phyloP scores from a whole-genome alignment of 805 yeast genomes.

The Metahyphopichia silvanorum region DNA sequence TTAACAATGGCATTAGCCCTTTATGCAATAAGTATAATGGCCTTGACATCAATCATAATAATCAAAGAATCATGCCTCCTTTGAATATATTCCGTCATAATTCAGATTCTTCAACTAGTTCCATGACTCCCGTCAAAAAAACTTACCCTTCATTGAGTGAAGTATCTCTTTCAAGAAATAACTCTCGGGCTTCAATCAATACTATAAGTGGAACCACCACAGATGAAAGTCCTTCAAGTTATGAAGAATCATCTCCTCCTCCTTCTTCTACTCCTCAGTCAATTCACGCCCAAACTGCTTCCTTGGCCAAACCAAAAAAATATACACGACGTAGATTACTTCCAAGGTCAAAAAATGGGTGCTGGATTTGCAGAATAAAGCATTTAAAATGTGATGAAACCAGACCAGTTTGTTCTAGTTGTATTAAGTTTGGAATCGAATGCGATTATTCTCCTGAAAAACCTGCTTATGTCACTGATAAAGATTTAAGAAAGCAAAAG shows the following conservation, averaged over 20 bases:
- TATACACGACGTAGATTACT: constrained; percentile 36
- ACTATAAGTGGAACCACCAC: constrained; percentile 3
- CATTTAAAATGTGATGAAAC: constrained; percentile 43
- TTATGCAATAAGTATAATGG: constrained; percentile 17
- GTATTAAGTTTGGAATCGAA: constrained; percentile 36
- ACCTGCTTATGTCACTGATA: constrained; percentile 38
- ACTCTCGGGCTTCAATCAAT: constrained; percentile 1
- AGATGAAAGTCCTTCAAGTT: constrained; percentile 5
- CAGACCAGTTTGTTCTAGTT: constrained; percentile 35
- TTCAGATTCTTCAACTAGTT: constrained; percentile 15
- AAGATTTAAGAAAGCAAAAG: constrained; percentile 29
- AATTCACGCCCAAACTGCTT: background rate
- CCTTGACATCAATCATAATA: constrained; percentile 10
- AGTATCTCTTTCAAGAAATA: constrained; percentile 8
- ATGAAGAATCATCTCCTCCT: constrained; percentile 4
- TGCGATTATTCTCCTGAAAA: constrained; percentile 39
- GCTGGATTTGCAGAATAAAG: constrained; percentile 46
- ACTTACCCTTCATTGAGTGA: constrained; percentile 10
- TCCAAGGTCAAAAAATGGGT: constrained; percentile 41
- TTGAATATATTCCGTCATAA: constrained; percentile 23
- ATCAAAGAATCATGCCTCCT: constrained; percentile 10
- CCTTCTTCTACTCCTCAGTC: constrained; percentile 1
- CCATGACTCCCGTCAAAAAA: constrained; percentile 6
- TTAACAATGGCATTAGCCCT: constrained; percentile 16
- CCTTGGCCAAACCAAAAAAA: constrained; percentile 22